Evolutionary conservation across 2,329 filamentous ascomycete species (phyloP).

Genomic region (Diplodia scrobiculata): DNA sequence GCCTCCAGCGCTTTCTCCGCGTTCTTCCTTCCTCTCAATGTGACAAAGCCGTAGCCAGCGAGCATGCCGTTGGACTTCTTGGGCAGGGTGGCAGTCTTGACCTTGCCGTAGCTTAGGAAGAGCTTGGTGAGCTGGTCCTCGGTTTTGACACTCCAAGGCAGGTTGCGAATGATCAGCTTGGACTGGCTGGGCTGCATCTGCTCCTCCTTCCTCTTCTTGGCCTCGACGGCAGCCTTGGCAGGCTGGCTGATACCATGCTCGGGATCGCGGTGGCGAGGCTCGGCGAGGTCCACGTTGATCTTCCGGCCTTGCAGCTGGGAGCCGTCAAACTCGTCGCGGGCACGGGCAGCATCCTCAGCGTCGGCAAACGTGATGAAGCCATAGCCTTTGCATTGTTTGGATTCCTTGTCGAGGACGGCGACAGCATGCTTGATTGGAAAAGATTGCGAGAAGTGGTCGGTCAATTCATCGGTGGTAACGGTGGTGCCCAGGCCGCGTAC

Average conservation of each 20-base stretch:
- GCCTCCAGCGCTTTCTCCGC: constrained; percentile 83
- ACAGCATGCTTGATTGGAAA: constrained; percentile 95
- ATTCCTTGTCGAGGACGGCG: constrained; percentile 82
- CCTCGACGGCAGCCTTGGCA: constrained; percentile 48
- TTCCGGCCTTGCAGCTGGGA: constrained; percentile 75
- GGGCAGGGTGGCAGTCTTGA: constrained; percentile 84
- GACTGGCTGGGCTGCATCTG: constrained; percentile 65
- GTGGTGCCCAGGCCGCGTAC: constrained; percentile 79
- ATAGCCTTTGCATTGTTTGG: constrained; percentile 86
- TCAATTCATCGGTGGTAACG: constrained; percentile 78
- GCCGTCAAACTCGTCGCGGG: constrained; percentile 78
- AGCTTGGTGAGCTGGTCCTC: constrained; percentile 75
- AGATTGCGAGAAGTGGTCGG: constrained; percentile 88
- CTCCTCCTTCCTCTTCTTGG: constrained; percentile 69
- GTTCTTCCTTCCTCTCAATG: constrained; percentile 83
- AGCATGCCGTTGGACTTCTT: constrained; percentile 69
- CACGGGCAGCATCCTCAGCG: constrained; percentile 81
- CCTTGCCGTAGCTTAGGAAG: constrained; percentile 86
- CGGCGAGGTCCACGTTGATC: constrained; percentile 83
- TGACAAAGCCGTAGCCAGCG: constrained; percentile 89
- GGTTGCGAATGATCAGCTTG: constrained; percentile 85
- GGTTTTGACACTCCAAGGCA: constrained; percentile 94
- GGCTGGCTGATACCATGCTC: constrained; percentile 45
- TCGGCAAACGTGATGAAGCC: constrained; percentile 98
- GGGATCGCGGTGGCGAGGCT: constrained; percentile 70